phyloP scores from a whole-genome alignment of 345 rosid genomes.

The Dipteronia dyeriana region DNA sequence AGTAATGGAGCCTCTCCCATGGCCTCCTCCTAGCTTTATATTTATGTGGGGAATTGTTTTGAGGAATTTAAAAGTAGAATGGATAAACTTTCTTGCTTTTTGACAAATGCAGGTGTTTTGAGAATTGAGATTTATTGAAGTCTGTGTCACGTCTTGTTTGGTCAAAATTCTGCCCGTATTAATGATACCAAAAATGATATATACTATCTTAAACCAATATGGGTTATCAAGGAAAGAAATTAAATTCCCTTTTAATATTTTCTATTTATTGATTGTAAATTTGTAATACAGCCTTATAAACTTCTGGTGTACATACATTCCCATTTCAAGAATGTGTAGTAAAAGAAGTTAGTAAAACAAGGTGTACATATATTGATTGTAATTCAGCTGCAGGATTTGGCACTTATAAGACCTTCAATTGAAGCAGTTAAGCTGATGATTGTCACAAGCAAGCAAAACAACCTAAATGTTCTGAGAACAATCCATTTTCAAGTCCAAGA shows the following conservation, averaged over 20 bases:
- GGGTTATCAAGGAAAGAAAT: too few relatives aligned
- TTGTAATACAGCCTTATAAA: too few relatives aligned
- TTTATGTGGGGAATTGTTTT: neutral
- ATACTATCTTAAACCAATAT: too few relatives aligned
- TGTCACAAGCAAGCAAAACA: conserved; percentile 41
- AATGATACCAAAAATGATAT: too few relatives aligned
- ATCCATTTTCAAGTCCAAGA: conserved; percentile 57
- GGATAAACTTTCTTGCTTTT: neutral
- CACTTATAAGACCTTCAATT: conserved; percentile 38
- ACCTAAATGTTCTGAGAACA: conserved; percentile 52
- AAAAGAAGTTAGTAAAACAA: too few relatives aligned
- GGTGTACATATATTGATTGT: too few relatives aligned
- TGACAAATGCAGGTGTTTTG: neutral
- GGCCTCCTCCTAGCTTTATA: neutral
- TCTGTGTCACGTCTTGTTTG: neutral
- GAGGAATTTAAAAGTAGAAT: neutral
- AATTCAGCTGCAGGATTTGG: conserved; percentile 33
- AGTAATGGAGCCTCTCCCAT: neutral
- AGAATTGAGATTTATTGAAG: too few relatives aligned
- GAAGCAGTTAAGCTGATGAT: conserved; percentile 47
- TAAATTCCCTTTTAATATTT: too few relatives aligned
- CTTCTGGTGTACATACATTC: neutral
- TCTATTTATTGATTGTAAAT: too few relatives aligned
- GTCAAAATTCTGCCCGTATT: neutral
- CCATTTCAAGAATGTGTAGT: too few relatives aligned